Evolutionary conservation across 208 protist species (phyloP).

Genomic region (Leishmania major): DNA sequence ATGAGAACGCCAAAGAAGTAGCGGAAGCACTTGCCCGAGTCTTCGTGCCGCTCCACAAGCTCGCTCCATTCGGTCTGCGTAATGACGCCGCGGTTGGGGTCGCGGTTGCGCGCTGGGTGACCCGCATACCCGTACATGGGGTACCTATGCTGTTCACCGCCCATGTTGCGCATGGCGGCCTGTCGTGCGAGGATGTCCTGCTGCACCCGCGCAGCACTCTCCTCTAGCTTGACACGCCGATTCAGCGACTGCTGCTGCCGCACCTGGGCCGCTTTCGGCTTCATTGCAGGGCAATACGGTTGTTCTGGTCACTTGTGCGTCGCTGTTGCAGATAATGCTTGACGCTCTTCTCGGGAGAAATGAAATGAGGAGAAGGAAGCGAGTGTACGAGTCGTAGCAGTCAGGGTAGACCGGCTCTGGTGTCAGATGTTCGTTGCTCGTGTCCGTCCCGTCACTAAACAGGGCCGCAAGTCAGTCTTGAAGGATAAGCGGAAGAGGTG

Average conservation of each 20-base stretch:
- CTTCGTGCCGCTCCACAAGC: conserved; percentile 72
- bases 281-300: conserved; percentile 40
- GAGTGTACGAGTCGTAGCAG: neutral
- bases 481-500: neutral
- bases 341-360: neutral
- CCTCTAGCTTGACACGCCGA: conserved; percentile 53
- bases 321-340: neutral
- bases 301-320: neutral
- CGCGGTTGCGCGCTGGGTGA: conserved; percentile 24
- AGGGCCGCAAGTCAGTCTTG: neutral
- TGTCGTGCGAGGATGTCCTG: conserved; percentile 28
- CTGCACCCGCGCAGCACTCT: conserved; percentile 48
- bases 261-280: conserved; percentile 70
- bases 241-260: conserved; percentile 77
- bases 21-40: conserved; percentile 76
- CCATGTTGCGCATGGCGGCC: conserved; percentile 24
- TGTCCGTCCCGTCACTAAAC: neutral
- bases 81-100: conserved; percentile 77
- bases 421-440: neutral
- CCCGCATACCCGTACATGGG: conserved; percentile 21
- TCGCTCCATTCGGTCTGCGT: conserved; percentile 80
- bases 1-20: conserved; percentile 63
- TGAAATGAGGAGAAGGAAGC: neutral
- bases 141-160: conserved; percentile 1
- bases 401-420: neutral